phyloP scores from a whole-genome alignment of 1,139 yeast genomes.

The Pichia kudriavzevii region DNA sequence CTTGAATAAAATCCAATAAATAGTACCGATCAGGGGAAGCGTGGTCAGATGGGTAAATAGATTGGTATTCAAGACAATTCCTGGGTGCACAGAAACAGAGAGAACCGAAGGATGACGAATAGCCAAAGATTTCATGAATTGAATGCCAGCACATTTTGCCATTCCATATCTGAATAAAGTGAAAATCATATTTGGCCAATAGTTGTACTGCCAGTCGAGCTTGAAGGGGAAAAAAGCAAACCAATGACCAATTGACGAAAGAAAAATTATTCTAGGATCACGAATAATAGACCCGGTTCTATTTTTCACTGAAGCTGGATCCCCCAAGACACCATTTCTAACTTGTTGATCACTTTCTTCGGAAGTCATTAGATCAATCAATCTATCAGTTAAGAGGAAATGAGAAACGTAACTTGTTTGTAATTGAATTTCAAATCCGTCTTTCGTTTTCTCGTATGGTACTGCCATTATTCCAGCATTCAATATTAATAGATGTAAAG shows the following conservation, averaged over 20 bases:
- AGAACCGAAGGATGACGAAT: conserved; percentile 59
- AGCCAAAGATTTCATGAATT: conserved; percentile 59
- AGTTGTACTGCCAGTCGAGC: conserved; percentile 46
- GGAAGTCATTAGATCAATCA: conserved; percentile 45
- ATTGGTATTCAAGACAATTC: conserved; percentile 74
- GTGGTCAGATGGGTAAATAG: conserved; percentile 69
- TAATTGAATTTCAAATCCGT: conserved; percentile 65
- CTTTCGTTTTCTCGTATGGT: conserved; percentile 56
- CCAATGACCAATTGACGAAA: conserved; percentile 66
- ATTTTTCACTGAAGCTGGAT: background rate
- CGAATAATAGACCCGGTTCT: conserved; percentile 12
- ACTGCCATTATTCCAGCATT: conserved; percentile 82
- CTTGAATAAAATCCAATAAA: conserved; percentile 65
- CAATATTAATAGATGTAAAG: conserved; percentile 57
- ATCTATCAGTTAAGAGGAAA: conserved; percentile 55
- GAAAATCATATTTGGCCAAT: conserved; percentile 57
- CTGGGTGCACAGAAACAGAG: conserved; percentile 74
- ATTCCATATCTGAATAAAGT: conserved; percentile 76
- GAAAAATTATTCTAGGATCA: conserved; percentile 55
- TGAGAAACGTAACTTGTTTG: conserved; percentile 79
- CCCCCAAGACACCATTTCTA: background rate
- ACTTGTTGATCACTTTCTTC: conserved; percentile 21
- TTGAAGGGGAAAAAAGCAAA: conserved; percentile 45
- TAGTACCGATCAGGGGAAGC: conserved; percentile 64
- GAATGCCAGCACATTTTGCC: conserved; percentile 78